Conservation (phyloP, 805 yeast species). For the Phaffomyces thermotolerans region DNA sequence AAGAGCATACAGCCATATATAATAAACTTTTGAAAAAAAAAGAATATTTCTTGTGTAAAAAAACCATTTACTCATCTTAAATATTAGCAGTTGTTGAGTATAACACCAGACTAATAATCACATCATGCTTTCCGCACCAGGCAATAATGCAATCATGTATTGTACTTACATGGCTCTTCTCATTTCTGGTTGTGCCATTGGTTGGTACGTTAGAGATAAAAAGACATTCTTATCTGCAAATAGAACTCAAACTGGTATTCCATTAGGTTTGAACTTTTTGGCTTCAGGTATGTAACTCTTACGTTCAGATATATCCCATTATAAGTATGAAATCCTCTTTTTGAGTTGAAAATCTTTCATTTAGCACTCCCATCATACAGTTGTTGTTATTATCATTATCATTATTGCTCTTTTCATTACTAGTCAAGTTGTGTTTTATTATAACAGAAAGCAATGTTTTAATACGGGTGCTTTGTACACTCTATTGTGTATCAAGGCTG, state of each 20-base stretch:
- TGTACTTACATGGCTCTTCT: conserved; percentile 50
- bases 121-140: conserved; percentile 37
- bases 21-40: too few species aligned
- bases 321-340: background rate
- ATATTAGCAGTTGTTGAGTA: too few species aligned
- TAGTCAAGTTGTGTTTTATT: background rate
- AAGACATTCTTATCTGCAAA: conserved; percentile 67
- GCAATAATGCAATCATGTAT: conserved; percentile 60
- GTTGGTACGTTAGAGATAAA: conserved; percentile 47
- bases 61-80: background rate
- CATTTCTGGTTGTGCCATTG: conserved; percentile 48
- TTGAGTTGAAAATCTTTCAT: background rate
- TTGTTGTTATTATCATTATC: too few species aligned
- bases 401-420: too few species aligned
- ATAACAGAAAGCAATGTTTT: conserved; percentile 10
- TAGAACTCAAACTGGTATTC: conserved; percentile 72
- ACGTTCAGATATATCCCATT: background rate
- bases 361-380: background rate
- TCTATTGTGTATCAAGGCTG: conserved; percentile 35
- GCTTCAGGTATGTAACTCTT: conserved; percentile 69
- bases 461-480: conserved; percentile 13
- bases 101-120: too few species aligned
- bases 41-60: too few species aligned
- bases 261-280: conserved; percentile 79
- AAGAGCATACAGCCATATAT: background rate